Conservation (phyloP, 139 green algal genomes). For the Chlorella sorokiniana region DNA sequence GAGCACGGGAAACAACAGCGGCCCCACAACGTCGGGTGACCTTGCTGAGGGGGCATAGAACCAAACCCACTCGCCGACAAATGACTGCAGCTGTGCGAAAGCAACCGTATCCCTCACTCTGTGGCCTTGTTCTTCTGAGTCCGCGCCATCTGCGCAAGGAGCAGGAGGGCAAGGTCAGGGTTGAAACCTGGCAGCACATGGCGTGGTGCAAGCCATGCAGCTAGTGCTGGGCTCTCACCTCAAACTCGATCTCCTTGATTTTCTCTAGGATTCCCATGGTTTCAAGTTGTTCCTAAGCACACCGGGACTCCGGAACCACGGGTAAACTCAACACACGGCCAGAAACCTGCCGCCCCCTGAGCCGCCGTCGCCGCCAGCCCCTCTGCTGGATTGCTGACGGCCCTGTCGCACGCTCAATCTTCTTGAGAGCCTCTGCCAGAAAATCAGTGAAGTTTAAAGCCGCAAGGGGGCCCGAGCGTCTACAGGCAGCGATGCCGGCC, state of each 20-base stretch:
- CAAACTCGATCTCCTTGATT: constrained; percentile 97
- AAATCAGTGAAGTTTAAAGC: too few species aligned
- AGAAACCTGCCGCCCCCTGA: too few species aligned
- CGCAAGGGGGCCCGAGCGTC: too few species aligned
- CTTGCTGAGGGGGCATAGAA: neutral
- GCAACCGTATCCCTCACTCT: neutral
- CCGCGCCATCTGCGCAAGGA: constrained; percentile 73
- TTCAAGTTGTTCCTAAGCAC: neutral
- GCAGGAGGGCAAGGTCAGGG: neutral
- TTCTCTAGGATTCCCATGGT: constrained; percentile 90
- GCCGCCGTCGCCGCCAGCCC: neutral
- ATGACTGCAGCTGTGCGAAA: neutral
- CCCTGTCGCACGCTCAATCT: too few species aligned
- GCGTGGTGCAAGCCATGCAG: neutral
- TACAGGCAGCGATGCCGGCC: too few species aligned
- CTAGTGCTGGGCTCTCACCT: constrained; percentile 42
- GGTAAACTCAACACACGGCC: too few species aligned
- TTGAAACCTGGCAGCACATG: neutral
- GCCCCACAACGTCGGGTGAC: too few species aligned
- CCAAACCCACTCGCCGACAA: neutral
- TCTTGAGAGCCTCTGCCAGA: too few species aligned
- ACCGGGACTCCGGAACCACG: constrained; percentile 5
- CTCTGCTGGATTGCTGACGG: neutral
- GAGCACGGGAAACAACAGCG: too few species aligned
- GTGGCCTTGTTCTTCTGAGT: constrained; percentile 98